Evolutionary conservation across 169 alveolate species (phyloP).

Genomic region (Plasmodium adleri): DNA sequence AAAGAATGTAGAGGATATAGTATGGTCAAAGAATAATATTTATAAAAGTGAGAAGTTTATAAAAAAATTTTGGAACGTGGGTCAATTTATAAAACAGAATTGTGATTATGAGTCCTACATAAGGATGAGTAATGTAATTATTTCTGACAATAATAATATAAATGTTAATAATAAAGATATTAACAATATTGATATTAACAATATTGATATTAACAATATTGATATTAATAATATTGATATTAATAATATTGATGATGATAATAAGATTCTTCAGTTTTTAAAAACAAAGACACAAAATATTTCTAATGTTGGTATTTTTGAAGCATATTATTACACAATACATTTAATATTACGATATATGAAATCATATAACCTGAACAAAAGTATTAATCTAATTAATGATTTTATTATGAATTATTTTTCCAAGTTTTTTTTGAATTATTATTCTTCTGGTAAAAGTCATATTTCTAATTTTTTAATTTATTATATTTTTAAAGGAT

Average conservation of each 20-base stretch:
- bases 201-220: too few relatives aligned
- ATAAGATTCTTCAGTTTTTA: slow-evolving; percentile 5
- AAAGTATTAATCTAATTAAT: slow-evolving; percentile 12
- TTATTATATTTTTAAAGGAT: slow-evolving; percentile 25
- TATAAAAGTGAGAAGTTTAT: slow-evolving; percentile 40
- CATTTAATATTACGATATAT: slow-evolving; percentile 5
- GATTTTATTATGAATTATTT: slow-evolving; percentile 18
- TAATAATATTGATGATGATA: too few relatives aligned
- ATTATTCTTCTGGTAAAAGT: neutral
- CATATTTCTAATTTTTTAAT: neutral
- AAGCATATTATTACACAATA: slow-evolving; percentile 8
- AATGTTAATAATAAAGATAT: too few relatives aligned
- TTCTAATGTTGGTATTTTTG: slow-evolving; percentile 14
- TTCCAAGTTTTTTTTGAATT: slow-evolving; percentile 41
- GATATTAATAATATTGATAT: too few relatives aligned
- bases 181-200: too few relatives aligned
- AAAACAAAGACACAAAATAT: neutral
- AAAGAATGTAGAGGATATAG: slow-evolving; percentile 35
- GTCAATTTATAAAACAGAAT: slow-evolving; percentile 21
- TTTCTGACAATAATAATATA: neutral
- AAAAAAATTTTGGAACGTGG: slow-evolving; percentile 45
- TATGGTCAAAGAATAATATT: slow-evolving; percentile 5
- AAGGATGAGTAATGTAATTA: neutral
- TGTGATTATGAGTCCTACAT: slow-evolving; percentile 14
- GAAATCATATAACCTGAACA: slow-evolving; percentile 8